A percentile compares a stretch with the other conserved stretches of the same genome.
Evolutionary conservation across 371 early-diverging fungal species (phyloP).

Genomic region (Mortierella sp.): DNA sequence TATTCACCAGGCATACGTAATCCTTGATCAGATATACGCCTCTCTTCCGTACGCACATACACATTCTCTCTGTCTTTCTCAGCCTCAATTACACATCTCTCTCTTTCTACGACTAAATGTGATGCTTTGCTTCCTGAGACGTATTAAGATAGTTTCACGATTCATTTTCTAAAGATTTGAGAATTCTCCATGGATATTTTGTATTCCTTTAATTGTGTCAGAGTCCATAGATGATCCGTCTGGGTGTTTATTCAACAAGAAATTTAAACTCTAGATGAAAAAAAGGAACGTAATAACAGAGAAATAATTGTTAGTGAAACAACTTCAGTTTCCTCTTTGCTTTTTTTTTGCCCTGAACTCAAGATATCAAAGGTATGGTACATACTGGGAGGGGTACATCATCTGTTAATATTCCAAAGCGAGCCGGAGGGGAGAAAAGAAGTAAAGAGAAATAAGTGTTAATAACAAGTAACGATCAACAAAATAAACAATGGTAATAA

Average conservation of each 20-base stretch:
- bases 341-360: not conserved
- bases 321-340: not conserved
- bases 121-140: not conserved
- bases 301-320: not conserved
- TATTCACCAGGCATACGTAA: too few species aligned
- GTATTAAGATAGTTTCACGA: not conserved
- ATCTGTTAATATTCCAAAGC: conserved; percentile 65
- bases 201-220: conserved; percentile 25
- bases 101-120: too few species aligned
- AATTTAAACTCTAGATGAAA: conserved; percentile 51
- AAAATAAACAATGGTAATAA: not conserved
- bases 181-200: conserved; percentile 14
- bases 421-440: not conserved
- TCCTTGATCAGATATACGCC: not conserved
- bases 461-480: not conserved
- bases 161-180: conserved; percentile 6
- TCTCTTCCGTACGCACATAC: not conserved
- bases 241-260: conserved; percentile 31
- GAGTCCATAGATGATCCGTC: conserved; percentile 36
- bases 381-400: conserved; percentile 94
- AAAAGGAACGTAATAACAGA: conserved; percentile 10
- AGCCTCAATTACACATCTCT: too few species aligned
- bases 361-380: not conserved
- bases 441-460: not conserved
- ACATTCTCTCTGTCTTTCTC: not conserved